A percentile compares a stretch with the other conserved stretches of the same genome.
Evolutionary conservation across 1,284 basidiomycete genomes (phyloP).

Genomic region (Singerocomus inundabilis): DNA sequence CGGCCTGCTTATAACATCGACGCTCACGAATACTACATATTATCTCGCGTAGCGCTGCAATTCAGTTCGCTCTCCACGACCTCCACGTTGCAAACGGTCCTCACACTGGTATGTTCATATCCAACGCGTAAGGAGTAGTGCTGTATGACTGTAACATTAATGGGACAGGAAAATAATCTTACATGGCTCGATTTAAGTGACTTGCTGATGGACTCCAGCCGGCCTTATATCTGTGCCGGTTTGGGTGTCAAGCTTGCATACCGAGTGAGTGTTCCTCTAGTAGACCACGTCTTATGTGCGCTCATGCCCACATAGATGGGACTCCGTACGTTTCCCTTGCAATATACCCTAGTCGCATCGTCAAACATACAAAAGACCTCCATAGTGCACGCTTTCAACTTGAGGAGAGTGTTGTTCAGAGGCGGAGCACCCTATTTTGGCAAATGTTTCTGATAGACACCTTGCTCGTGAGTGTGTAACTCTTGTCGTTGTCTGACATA

Average conservation of each 20-base stretch:
- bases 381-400: conserved; percentile 59
- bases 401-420: conserved; percentile 41
- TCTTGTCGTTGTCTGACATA: neutral
- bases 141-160: neutral
- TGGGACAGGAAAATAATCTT: conserved; percentile 50
- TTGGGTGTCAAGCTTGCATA: conserved; percentile 55
- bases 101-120: conserved; percentile 46
- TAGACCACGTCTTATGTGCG: neutral
- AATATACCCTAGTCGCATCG: neutral
- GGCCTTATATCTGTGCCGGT: conserved; percentile 56
- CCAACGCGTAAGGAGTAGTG: neutral
- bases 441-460: conserved; percentile 59
- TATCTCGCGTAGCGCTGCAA: conserved; percentile 51
- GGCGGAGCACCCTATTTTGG: conserved; percentile 62
- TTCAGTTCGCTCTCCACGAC: conserved; percentile 45
- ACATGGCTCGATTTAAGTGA: conserved; percentile 61
- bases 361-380: conserved; percentile 45
- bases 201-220: conserved; percentile 45
- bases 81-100: conserved; percentile 52
- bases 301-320: conserved; percentile 50
- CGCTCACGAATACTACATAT: conserved; percentile 57
- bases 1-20: conserved; percentile 44
- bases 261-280: conserved; percentile 45
- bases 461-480: conserved; percentile 45
- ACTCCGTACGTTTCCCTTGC: conserved; percentile 48